These are phyloP conservation scores for Candida endomychidarum DNA, from an alignment of 805 yeast genomes.

Conservation along the genomic window DNA sequence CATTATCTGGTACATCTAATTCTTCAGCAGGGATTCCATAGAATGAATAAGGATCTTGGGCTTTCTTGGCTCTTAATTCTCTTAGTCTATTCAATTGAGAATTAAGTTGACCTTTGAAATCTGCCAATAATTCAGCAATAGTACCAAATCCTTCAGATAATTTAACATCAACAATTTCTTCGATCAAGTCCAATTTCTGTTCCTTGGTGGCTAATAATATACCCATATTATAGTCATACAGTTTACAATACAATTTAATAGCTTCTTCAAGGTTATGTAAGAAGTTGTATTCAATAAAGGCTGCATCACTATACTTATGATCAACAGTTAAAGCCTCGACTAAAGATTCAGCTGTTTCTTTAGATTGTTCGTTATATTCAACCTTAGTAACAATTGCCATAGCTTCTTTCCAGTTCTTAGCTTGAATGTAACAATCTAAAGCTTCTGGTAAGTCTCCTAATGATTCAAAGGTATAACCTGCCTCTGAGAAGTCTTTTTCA, in stretches of 20 bases:
- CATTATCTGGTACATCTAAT: slow-evolving; percentile 82
- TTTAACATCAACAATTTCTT: slow-evolving; percentile 64
- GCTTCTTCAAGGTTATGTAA: slow-evolving; percentile 63
- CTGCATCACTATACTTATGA: slow-evolving; percentile 78
- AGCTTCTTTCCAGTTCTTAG: slow-evolving; percentile 85
- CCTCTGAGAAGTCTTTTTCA: slow-evolving; percentile 62
- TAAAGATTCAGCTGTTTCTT: slow-evolving; percentile 57
- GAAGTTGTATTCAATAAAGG: slow-evolving; percentile 65
- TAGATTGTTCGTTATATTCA: slow-evolving; percentile 36
- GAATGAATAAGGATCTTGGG: slow-evolving; percentile 80
- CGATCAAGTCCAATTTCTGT: slow-evolving; percentile 46
- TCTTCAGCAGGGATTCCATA: slow-evolving; percentile 62
- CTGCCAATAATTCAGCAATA: slow-evolving; percentile 88
- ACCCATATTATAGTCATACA: slow-evolving; percentile 74
- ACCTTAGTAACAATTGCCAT: slow-evolving; percentile 53
- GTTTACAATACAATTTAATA: slow-evolving; percentile 67
- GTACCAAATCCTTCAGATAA: slow-evolving; percentile 86
- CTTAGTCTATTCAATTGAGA: slow-evolving; percentile 84
- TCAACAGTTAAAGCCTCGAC: slow-evolving; percentile 61
- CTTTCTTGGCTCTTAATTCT: slow-evolving; percentile 81
- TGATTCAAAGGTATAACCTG: slow-evolving; percentile 77
- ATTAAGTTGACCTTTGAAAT: slow-evolving; percentile 79
- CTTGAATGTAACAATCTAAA: slow-evolving; percentile 63
- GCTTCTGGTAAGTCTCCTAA: slow-evolving; percentile 60
- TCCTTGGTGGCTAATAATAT: slow-evolving; percentile 58